Evolutionary conservation across 208 protist species (phyloP).

Genomic region (Tetramitus jugosus): DNA sequence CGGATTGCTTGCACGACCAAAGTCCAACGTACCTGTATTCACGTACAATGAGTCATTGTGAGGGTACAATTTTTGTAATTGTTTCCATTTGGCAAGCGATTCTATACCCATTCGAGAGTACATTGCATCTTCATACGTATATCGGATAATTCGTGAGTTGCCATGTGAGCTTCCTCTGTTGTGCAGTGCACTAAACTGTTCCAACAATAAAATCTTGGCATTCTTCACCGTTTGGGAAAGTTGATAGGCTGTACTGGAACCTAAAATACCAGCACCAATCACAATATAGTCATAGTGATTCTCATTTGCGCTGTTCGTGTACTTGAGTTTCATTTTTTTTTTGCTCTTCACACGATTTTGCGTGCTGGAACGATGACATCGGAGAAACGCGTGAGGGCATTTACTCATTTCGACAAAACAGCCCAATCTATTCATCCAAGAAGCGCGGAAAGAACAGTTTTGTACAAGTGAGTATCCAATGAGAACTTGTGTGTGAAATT

Average conservation of each 20-base stretch:
- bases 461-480: too few species aligned
- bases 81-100: neutral
- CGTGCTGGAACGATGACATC: too few species aligned
- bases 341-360: too few species aligned
- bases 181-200: neutral
- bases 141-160: neutral
- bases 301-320: too few species aligned
- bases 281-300: neutral
- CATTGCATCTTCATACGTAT: neutral
- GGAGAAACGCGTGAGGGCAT: too few species aligned
- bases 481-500: too few species aligned
- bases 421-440: too few species aligned
- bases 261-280: neutral
- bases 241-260: neutral
- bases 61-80: neutral
- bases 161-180: neutral
- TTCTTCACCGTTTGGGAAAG: neutral
- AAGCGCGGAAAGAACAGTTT: too few species aligned
- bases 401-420: too few species aligned
- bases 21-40: neutral
- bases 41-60: neutral
- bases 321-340: too few species aligned
- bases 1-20: neutral
- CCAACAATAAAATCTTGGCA: neutral
- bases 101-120: neutral